Conservation (phyloP, 139 green algal genomes). For the Eudorina sp. region DNA sequence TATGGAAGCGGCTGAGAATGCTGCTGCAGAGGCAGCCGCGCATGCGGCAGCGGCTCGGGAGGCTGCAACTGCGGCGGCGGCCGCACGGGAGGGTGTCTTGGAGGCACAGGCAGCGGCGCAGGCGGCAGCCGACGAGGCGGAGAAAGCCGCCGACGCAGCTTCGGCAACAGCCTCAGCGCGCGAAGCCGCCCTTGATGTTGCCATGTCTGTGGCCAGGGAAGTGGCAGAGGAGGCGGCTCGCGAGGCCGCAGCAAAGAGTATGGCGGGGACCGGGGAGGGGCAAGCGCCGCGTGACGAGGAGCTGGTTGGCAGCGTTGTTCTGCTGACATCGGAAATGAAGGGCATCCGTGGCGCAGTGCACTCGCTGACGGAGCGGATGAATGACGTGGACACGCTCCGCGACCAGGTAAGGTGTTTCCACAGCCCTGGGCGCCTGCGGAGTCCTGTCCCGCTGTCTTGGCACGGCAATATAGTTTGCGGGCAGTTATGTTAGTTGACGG, state of each 20-base stretch:
- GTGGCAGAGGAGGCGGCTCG: neutral
- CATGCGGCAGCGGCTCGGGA: neutral
- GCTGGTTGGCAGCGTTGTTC: neutral
- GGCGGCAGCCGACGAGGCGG: neutral
- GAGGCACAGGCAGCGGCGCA: neutral
- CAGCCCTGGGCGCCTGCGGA: too few species aligned
- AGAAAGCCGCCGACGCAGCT: neutral
- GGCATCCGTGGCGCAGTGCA: neutral
- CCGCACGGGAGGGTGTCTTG: too few species aligned
- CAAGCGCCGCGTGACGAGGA: neutral
- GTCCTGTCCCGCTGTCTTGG: too few species aligned
- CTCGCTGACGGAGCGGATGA: neutral
- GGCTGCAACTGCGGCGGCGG: neutral
- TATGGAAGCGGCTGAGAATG: neutral
- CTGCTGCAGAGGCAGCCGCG: neutral
- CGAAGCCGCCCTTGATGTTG: neutral
- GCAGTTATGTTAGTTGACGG: too few species aligned
- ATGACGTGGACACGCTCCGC: neutral
- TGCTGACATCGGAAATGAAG: neutral
- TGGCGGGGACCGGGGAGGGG: neutral
- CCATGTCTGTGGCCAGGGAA: neutral
- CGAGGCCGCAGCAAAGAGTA: too few species aligned
- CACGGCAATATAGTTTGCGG: too few species aligned
- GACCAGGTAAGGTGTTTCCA: constrained; percentile 43
- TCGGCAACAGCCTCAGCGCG: neutral